These are phyloP conservation scores for Saccharomycopsis sp. DNA, from an alignment of 805 yeast species.

Conservation along the genomic window DNA sequence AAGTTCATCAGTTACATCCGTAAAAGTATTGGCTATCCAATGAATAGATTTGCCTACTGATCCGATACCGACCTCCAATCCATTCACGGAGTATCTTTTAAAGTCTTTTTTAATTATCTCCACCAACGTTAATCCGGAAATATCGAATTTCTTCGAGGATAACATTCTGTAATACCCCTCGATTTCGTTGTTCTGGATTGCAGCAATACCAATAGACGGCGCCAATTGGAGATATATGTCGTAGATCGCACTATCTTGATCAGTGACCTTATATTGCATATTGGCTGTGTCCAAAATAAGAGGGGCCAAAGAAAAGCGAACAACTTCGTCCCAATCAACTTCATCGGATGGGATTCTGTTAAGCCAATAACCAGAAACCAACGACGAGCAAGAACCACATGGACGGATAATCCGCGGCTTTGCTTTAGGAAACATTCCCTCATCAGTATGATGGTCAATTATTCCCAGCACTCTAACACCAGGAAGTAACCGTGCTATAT, in stretches of 20 bases:
- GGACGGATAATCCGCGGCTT: slow-evolving; percentile 54
- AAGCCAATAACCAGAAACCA: slow-evolving; percentile 61
- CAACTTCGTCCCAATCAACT: slow-evolving; percentile 28
- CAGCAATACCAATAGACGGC: background rate
- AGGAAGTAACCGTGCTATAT: slow-evolving; percentile 30
- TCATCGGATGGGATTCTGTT: slow-evolving; percentile 7
- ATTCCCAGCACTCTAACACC: slow-evolving; percentile 44
- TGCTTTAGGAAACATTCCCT: slow-evolving; percentile 40
- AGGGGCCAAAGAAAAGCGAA: slow-evolving; percentile 55
- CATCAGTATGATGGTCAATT: slow-evolving; percentile 87
- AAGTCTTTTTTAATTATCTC: slow-evolving; percentile 80
- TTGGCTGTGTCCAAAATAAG: slow-evolving; percentile 71
- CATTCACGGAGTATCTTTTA: slow-evolving; percentile 52
- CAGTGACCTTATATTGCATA: slow-evolving; percentile 56
- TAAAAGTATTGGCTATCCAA: slow-evolving; percentile 38
- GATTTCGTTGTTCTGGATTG: slow-evolving; percentile 21
- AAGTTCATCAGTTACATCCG: slow-evolving; percentile 27
- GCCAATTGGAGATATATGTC: slow-evolving; percentile 30
- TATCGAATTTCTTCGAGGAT: slow-evolving; percentile 50
- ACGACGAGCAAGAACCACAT: slow-evolving; percentile 74
- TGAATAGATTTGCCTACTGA: slow-evolving; percentile 60
- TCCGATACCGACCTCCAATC: slow-evolving; percentile 58
- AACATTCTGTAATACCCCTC: slow-evolving; percentile 29
- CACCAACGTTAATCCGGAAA: slow-evolving; percentile 48
- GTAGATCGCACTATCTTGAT: slow-evolving; percentile 45